Conservation (phyloP, 345 rosid genomes). For the Eucalyptus pauciflora region DNA sequence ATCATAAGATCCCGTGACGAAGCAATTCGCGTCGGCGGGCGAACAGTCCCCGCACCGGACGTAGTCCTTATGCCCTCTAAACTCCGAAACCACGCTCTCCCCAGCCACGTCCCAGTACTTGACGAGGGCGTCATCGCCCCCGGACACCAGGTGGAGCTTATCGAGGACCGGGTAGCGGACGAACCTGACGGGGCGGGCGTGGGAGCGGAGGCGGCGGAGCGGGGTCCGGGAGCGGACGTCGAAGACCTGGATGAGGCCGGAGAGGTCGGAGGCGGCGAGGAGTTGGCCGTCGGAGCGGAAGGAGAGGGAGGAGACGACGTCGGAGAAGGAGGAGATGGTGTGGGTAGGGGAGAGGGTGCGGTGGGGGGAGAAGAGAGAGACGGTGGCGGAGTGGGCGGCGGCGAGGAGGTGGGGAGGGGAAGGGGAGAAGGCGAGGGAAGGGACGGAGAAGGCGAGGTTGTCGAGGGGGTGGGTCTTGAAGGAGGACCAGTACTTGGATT, state of each 20-base stretch:
- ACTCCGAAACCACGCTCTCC: constrained; percentile 39
- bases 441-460: constrained; percentile 38
- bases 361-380: constrained; percentile 49
- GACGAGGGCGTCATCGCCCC: constrained; percentile 85
- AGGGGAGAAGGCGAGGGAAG: constrained; percentile 69
- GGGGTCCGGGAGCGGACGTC: constrained; percentile 59
- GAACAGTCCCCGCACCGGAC: constrained; percentile 88
- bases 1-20: constrained; percentile 86
- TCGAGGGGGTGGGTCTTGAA: constrained; percentile 54
- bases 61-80: constrained; percentile 80
- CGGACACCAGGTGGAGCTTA: constrained; percentile 82
- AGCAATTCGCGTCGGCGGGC: constrained; percentile 51
- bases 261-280: constrained; percentile 75
- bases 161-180: constrained; percentile 69
- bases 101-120: constrained; percentile 95
- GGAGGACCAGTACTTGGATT: constrained; percentile 85
- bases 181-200: constrained; percentile 65
- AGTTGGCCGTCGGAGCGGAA: constrained; percentile 87
- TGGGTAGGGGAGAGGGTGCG: constrained; percentile 25
- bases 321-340: constrained; percentile 50
- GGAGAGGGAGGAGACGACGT: constrained; percentile 67
- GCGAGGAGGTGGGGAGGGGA: constrained; percentile 44
- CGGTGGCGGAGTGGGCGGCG: constrained; percentile 57
- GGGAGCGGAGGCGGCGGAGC: constrained; percentile 80
- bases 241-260: constrained; percentile 69